Percentiles rank a stretch among this genome's conserved stretches.
phyloP scores from a whole-genome alignment of 2,329 filamentous ascomycete species.

The Volutella citrinella region DNA sequence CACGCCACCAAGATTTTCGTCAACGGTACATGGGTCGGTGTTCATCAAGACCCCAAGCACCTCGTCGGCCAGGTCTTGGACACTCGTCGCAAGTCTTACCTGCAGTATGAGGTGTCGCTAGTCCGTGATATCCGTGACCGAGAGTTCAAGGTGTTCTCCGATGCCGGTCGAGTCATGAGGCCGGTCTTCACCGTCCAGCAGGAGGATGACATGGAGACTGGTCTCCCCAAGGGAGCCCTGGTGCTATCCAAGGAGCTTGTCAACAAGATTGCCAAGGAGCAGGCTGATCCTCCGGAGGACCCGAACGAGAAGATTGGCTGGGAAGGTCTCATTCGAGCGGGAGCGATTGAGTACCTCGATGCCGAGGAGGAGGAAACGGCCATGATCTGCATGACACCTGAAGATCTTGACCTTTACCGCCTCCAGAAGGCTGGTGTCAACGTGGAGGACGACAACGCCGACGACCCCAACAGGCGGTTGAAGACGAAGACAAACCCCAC shows the following conservation, averaged over 20 bases:
- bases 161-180: constrained; percentile 91
- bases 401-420: constrained; percentile 80
- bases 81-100: constrained; percentile 74
- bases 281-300: constrained; percentile 63
- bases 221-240: constrained; percentile 62
- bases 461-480: constrained; percentile 78
- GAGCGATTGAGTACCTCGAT: constrained; percentile 93
- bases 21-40: constrained; percentile 96
- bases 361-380: constrained; percentile 97
- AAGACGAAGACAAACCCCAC: constrained; percentile 84
- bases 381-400: constrained; percentile 99
- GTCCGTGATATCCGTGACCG: constrained; percentile 95
- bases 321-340: constrained; percentile 78
- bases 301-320: constrained; percentile 72
- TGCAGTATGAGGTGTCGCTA: constrained; percentile 90
- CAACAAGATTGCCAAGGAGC: constrained; percentile 71
- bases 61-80: constrained; percentile 76
- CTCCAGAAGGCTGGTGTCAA: constrained; percentile 65
- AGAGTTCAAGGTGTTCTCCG: constrained; percentile 98
- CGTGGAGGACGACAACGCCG: constrained; percentile 57
- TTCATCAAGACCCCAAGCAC: constrained; percentile 84
- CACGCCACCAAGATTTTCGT: constrained; percentile 97
- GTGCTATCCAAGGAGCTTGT: constrained; percentile 80
- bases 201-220: constrained; percentile 67
- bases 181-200: constrained; percentile 93